A percentile compares a stretch with the other conserved stretches of the same genome.
Evolutionary conservation across 1,284 basidiomycete species (phyloP).

Genomic region (Ustilago hordei): DNA sequence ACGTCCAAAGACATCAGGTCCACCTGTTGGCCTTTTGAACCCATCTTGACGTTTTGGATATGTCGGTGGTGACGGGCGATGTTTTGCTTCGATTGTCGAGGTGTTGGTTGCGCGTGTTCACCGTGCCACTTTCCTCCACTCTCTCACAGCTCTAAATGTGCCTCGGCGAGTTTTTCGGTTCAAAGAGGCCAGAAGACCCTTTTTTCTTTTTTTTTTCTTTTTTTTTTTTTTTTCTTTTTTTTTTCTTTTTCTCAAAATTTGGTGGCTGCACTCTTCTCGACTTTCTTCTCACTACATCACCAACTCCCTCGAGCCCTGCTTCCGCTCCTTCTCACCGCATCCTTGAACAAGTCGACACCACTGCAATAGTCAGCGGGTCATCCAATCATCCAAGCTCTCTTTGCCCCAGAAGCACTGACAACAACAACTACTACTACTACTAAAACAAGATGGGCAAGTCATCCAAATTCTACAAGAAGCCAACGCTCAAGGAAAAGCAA

Average conservation of each 20-base stretch:
- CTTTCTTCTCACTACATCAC: too few species aligned
- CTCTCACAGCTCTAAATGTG: background rate
- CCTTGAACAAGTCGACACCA: too few species aligned
- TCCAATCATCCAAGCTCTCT: too few species aligned
- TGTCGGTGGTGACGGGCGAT: background rate
- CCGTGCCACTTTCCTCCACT: constrained; percentile 2
- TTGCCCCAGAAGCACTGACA: too few species aligned
- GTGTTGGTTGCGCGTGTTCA: constrained; percentile 7
- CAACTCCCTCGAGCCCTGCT: background rate
- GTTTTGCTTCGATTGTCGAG: background rate
- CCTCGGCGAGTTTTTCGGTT: constrained; percentile 17
- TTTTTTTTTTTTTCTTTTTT: background rate
- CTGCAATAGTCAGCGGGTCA: too few species aligned
- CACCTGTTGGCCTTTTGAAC: constrained; percentile 56
- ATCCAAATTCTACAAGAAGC: constrained; percentile 56
- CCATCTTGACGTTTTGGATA: constrained; percentile 14
- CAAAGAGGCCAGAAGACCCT: constrained; percentile 9
- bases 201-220: background rate
- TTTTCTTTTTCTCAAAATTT: background rate
- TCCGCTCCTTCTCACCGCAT: background rate
- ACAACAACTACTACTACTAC: too few species aligned
- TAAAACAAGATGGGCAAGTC: constrained; percentile 44
- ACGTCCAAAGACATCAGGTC: constrained; percentile 58
- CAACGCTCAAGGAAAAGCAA: constrained; percentile 53
- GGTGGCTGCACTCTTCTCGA: background rate